Evolutionary conservation across 2,329 filamentous ascomycete genomes (phyloP).

Genomic region (Aspergillus pseudoviridinutans): DNA sequence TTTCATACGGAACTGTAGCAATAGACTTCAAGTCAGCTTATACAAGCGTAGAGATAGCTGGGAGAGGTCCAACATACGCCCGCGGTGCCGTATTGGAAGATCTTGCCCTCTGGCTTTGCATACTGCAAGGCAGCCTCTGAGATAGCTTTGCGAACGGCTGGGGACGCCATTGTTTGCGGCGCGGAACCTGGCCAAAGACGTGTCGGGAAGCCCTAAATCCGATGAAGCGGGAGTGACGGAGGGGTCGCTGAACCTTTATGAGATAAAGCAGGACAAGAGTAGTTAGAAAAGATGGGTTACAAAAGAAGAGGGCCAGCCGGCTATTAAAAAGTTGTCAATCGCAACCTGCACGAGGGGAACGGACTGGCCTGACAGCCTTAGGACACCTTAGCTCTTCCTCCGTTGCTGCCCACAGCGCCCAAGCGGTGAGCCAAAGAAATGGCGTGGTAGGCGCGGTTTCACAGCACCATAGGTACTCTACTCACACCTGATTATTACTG

Average conservation of each 20-base stretch:
- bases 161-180: slow-evolving; percentile 39
- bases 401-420: slow-evolving; percentile 8
- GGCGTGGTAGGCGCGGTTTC: neutral
- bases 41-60: slow-evolving; percentile 1
- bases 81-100: slow-evolving; percentile 59
- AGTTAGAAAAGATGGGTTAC: slow-evolving; percentile 6
- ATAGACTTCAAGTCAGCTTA: slow-evolving; percentile 15
- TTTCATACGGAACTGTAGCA: slow-evolving; percentile 62
- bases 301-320: slow-evolving; percentile 10
- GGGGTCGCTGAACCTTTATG: neutral
- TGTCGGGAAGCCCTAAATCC: neutral
- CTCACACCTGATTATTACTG: neutral
- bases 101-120: slow-evolving; percentile 46
- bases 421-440: slow-evolving; percentile 15
- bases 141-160: slow-evolving; percentile 43
- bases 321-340: slow-evolving; percentile 1
- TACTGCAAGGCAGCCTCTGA: slow-evolving; percentile 46
- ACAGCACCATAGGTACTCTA: neutral
- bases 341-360: neutral
- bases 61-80: slow-evolving; percentile 47
- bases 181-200: slow-evolving; percentile 10
- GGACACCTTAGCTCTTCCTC: neutral
- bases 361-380: neutral
- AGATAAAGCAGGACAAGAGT: neutral
- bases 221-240: slow-evolving; percentile 1